phyloP scores from a whole-genome alignment of 2,329 filamentous ascomycete species.

The Apiospora aurea region DNA sequence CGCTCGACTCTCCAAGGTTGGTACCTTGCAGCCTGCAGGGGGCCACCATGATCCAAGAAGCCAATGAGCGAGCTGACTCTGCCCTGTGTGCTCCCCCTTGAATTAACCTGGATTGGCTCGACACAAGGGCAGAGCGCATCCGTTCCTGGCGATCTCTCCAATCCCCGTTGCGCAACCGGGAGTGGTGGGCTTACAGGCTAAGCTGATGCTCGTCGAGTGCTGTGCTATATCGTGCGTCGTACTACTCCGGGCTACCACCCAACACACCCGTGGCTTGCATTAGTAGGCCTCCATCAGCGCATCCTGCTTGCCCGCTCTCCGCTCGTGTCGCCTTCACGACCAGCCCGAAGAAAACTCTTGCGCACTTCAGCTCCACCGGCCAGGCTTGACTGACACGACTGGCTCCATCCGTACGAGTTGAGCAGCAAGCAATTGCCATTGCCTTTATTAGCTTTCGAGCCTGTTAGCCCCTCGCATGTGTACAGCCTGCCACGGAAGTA shows the following conservation, averaged over 20 bases:
- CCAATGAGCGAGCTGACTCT: not conserved
- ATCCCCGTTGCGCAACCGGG: constrained; percentile 12
- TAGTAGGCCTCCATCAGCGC: constrained; percentile 6
- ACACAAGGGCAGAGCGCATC: constrained; percentile 22
- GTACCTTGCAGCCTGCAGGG: constrained; percentile 25
- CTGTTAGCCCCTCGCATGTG: not conserved
- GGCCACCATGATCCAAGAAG: constrained; percentile 11
- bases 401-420: not conserved
- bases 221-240: constrained; percentile 18
- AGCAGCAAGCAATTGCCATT: not conserved
- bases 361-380: constrained; percentile 8
- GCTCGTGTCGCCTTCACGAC: not conserved
- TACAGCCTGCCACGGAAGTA: not conserved
- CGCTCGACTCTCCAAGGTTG: constrained; percentile 18
- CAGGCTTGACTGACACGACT: not conserved
- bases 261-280: constrained; percentile 20
- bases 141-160: constrained; percentile 24
- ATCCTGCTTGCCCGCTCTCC: not conserved
- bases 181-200: not conserved
- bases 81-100: not conserved
- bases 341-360: not conserved
- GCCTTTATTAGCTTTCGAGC: not conserved
- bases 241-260: constrained; percentile 19
- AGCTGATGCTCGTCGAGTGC: constrained; percentile 2
- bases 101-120: constrained; percentile 21